Evolutionary conservation across 345 rosid genomes (phyloP), one percentile per base, ranked within the genome.

Genomic region (Salix suchowensis): DNA sequence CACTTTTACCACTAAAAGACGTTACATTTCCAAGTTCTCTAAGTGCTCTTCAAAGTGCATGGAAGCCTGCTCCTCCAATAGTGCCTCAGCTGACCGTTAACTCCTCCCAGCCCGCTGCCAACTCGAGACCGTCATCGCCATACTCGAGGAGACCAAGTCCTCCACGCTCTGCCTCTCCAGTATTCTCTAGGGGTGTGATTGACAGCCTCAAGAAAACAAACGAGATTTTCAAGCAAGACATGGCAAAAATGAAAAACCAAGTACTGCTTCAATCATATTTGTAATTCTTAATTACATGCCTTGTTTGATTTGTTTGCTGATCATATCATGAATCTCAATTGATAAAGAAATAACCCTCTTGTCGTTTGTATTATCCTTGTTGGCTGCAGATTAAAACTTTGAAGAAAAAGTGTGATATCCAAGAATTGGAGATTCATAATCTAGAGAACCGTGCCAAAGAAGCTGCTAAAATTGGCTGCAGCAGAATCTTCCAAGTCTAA

Each of bases 201-300:
- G 97, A 91, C 77, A 92, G 91, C 85, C 91, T 96, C 50, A 93
- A 86, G 82, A 96, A 92, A 80, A 87, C 98, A 73, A 96, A 92
- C 76, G 97, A 89, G 37, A 83, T 83, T 77, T 78, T 93, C 84
- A 93, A 90, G 81, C 94, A 89, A 79, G 99, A 93, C 78, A 81
- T 89, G 83, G 40, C 87, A 40, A 96, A 87, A 86, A 10, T 92
- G 81, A 92, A 92, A 79, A 89, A 76, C 78, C 94, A 96, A 77
- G 99, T 93, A 79, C 80, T 15, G 50, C 44, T 77, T 28, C 16
- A 55, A 24, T 67, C 62, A 37, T 50, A 48, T 68, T 68, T 81
- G 70, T 48, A 73, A 60, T 67, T 79, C 12, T 71, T 54, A 7
- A 23, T 73, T 73, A 24, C 64, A 34, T 82, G n/a, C 46, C 69